These are phyloP conservation scores for Quercus dentata DNA, from an alignment of 306 rosid species.

Conservation along the genomic window DNA sequence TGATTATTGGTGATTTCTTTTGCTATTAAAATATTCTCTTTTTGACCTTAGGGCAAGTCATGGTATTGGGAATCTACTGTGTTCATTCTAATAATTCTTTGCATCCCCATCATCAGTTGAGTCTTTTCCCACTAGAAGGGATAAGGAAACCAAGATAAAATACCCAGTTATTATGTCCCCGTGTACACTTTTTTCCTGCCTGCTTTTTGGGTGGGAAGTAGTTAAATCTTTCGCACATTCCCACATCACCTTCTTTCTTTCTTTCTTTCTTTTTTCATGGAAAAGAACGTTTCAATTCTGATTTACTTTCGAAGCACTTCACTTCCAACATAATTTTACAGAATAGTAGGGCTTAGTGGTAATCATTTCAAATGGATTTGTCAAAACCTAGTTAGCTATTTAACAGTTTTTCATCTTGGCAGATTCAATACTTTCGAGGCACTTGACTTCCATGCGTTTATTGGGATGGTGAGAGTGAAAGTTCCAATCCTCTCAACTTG, in stretches of 20 bases:
- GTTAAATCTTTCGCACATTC: conserved; percentile 12
- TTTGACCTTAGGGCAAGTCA: background rate
- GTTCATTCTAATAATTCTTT: background rate
- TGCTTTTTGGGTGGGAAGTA: conserved; percentile 25
- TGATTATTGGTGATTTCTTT: background rate
- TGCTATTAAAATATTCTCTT: background rate
- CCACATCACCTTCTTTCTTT: background rate
- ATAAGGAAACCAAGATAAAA: background rate
- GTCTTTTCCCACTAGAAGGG: conserved; percentile 11
- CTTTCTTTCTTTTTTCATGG: background rate
- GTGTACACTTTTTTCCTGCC: background rate
- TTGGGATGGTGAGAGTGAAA: too few species aligned
- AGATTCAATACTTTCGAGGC: background rate
- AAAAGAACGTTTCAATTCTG: background rate
- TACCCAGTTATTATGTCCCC: background rate
- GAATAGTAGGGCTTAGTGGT: background rate
- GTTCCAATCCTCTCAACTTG: too few species aligned
- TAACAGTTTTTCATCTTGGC: background rate
- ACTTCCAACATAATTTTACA: background rate
- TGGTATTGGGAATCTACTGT: background rate
- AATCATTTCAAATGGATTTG: background rate
- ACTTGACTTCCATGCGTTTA: too few species aligned
- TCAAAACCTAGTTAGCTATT: background rate
- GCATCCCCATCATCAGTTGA: conserved; percentile 6
- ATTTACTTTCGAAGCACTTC: conserved; percentile 15